Conservation (phyloP, 495 filamentous ascomycete genomes). For the Tuber borchii region DNA sequence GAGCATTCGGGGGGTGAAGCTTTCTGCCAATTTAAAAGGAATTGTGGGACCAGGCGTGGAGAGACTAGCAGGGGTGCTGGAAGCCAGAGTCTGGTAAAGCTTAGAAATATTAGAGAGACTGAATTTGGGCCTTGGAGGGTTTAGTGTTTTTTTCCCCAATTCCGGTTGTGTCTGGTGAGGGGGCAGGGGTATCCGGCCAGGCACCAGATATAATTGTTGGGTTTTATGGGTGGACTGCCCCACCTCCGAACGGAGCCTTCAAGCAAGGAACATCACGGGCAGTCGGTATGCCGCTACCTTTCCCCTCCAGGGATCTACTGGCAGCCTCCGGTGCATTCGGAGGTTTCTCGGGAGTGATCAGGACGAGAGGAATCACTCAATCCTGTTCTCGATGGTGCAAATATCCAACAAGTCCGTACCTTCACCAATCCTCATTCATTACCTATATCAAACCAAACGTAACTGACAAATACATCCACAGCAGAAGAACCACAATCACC, state of each 20-base stretch:
- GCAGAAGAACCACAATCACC: neutral
- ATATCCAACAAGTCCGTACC: constrained; percentile 37
- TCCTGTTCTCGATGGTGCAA: constrained; percentile 14
- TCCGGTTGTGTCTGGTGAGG: too few relatives aligned
- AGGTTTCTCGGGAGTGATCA: constrained; percentile 11
- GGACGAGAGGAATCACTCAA: constrained; percentile 22
- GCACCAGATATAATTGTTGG: too few relatives aligned
- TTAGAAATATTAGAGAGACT: too few relatives aligned
- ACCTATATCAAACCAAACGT: constrained; percentile 8
- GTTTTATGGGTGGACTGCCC: neutral
- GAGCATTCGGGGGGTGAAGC: constrained; percentile 18
- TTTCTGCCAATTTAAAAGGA: neutral
- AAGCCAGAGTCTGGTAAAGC: too few relatives aligned
- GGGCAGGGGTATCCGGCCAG: too few relatives aligned
- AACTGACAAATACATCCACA: constrained; percentile 3
- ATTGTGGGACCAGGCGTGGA: too few relatives aligned
- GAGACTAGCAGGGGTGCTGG: too few relatives aligned
- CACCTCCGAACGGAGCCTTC: neutral
- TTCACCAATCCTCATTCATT: constrained; percentile 5
- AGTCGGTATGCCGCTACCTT: constrained; percentile 23
- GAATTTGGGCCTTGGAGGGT: too few relatives aligned
- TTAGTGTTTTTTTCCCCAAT: too few relatives aligned
- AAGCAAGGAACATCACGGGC: neutral
- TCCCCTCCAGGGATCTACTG: constrained; percentile 12
- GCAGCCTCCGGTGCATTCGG: constrained; percentile 7